Percentiles rank a stretch among this genome's conserved stretches.
Evolutionary conservation across 148 eudicot genomes (phyloP).

Genomic region (Agrostemma githago): DNA sequence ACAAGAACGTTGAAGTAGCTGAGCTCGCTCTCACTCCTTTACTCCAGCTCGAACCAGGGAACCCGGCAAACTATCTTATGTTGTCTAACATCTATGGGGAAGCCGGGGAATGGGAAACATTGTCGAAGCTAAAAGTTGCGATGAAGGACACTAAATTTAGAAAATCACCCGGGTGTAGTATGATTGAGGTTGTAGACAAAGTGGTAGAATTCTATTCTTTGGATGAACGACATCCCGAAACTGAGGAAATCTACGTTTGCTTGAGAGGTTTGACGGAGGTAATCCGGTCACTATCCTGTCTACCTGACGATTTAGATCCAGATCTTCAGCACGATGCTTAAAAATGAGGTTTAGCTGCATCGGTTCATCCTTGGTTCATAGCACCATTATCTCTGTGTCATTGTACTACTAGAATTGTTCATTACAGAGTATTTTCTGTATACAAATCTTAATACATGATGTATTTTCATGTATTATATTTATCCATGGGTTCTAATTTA

Average conservation of each 20-base stretch:
- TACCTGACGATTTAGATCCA: slow-evolving; percentile 29
- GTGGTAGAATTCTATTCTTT: slow-evolving; percentile 55
- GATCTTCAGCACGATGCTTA: slow-evolving; percentile 24
- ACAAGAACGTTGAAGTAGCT: slow-evolving; percentile 61
- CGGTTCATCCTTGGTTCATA: too few species aligned
- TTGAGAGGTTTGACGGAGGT: slow-evolving; percentile 42
- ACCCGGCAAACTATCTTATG: slow-evolving; percentile 63
- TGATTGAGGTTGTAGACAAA: slow-evolving; percentile 49
- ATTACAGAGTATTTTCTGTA: too few species aligned
- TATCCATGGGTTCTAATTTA: too few species aligned
- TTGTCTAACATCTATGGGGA: slow-evolving; percentile 59
- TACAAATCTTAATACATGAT: too few species aligned
- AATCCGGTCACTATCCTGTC: slow-evolving; percentile 24
- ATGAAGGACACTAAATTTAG: slow-evolving; percentile 53
- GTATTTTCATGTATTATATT: too few species aligned
- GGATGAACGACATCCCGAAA: slow-evolving; percentile 58
- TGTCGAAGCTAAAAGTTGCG: slow-evolving; percentile 52
- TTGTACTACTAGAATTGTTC: too few species aligned
- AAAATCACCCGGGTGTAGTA: slow-evolving; percentile 62
- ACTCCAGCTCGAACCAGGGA: slow-evolving; percentile 56
- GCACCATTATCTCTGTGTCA: too few species aligned
- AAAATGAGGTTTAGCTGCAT: not conserved
- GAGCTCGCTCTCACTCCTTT: slow-evolving; percentile 57
- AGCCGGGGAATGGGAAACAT: slow-evolving; percentile 52
- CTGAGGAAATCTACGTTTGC: slow-evolving; percentile 41